These are phyloP conservation scores for Paramecium bursaria DNA, from an alignment of 73 alveolate species.

Conservation along the genomic window DNA sequence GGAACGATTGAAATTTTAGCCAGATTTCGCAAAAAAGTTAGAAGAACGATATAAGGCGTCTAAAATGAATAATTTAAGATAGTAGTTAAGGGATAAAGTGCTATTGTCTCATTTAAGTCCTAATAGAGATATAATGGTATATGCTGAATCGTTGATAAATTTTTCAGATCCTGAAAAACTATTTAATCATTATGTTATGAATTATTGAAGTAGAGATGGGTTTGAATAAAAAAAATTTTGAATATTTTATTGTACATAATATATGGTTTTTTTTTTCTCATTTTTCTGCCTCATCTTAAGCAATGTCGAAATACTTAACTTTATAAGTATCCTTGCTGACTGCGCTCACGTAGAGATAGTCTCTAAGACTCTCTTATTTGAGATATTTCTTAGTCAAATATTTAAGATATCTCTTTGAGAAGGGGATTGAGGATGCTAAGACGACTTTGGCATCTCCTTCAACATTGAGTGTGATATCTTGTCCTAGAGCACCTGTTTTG, in stretches of 20 bases:
- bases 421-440: slow-evolving; percentile 77
- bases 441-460: slow-evolving; percentile 67
- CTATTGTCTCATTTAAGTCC: slow-evolving; percentile 56
- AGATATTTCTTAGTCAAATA: slow-evolving; percentile 90
- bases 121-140: slow-evolving; percentile 25
- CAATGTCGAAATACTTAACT: slow-evolving; percentile 88
- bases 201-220: too few relatives aligned
- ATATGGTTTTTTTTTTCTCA: too few relatives aligned
- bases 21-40: slow-evolving; percentile 5
- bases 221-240: too few relatives aligned
- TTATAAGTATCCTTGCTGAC: slow-evolving; percentile 82
- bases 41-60: slow-evolving; percentile 43
- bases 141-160: slow-evolving; percentile 23
- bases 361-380: slow-evolving; percentile 86
- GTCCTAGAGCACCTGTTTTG: slow-evolving; percentile 68
- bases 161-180: slow-evolving; percentile 49
- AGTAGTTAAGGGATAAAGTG: slow-evolving; percentile 13
- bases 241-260: too few relatives aligned
- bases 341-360: slow-evolving; percentile 86
- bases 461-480: slow-evolving; percentile 51
- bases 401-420: slow-evolving; percentile 93
- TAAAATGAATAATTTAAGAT: slow-evolving; percentile 33
- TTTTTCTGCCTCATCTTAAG: slow-evolving; percentile 82
- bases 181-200: slow-evolving; percentile 22
- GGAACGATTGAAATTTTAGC: slow-evolving; percentile 10